Conservation (phyloP, 2,329 filamentous ascomycete genomes). For the Alternaria sp. region DNA sequence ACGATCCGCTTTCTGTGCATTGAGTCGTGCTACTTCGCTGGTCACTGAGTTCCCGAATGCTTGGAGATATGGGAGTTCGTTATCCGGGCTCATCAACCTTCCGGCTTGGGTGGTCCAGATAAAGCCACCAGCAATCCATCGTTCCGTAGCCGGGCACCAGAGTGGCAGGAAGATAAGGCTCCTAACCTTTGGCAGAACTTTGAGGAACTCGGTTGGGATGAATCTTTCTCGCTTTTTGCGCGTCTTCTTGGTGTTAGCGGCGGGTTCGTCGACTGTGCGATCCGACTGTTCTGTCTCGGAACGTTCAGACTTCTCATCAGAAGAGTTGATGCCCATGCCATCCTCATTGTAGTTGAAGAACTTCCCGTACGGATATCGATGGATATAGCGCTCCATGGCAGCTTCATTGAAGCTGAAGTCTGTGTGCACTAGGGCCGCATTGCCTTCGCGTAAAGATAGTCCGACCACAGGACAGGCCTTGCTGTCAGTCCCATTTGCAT, state of each 20-base stretch:
- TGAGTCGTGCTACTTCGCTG: conserved; percentile 39
- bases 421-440: conserved; percentile 26
- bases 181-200: conserved; percentile 41
- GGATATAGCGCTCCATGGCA: conserved; percentile 44
- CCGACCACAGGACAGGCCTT: conserved; percentile 35
- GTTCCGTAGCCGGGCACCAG: conserved; percentile 43
- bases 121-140: conserved; percentile 43
- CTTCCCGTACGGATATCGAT: conserved; percentile 41
- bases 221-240: conserved; percentile 38
- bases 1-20: conserved; percentile 39
- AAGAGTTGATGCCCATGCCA: conserved; percentile 39
- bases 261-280: conserved; percentile 20
- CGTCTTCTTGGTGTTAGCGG: conserved; percentile 13
- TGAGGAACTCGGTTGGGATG: conserved; percentile 41
- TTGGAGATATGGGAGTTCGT: conserved; percentile 43
- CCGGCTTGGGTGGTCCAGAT: conserved; percentile 43
- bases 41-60: conserved; percentile 46
- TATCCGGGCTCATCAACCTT: conserved; percentile 39
- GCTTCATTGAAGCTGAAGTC: conserved; percentile 41
- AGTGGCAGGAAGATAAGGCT: conserved; percentile 47
- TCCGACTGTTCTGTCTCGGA: conserved; percentile 41
- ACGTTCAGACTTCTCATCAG: conserved; percentile 39
- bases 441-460: conserved; percentile 27
- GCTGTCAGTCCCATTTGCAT: conserved; percentile 18
- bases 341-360: conserved; percentile 46